Percentiles rank a stretch among this genome's conserved stretches.
Conservation (phyloP, 2,329 filamentous ascomycete species). For the Coniochaeta prunicola region DNA sequence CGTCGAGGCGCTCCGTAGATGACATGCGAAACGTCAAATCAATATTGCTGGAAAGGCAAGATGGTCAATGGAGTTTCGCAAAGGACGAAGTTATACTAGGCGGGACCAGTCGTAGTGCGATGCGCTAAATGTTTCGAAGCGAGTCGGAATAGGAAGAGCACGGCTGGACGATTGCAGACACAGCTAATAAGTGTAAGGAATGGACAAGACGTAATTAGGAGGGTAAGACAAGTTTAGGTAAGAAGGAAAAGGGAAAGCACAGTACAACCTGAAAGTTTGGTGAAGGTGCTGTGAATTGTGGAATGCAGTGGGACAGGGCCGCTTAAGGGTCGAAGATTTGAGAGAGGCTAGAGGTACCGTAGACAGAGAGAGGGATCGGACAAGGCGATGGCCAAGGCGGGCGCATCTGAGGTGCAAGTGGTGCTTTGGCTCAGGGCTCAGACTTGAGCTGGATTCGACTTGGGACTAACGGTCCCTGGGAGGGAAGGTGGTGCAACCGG, state of each 20-base stretch:
- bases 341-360: not conserved
- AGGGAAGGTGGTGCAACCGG: not conserved
- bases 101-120: not conserved
- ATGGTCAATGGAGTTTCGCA: not conserved
- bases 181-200: not conserved
- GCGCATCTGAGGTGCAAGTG: not conserved
- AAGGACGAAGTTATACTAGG: not conserved
- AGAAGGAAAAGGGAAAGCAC: not conserved
- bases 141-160: not conserved
- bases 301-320: not conserved
- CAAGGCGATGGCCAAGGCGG: not conserved
- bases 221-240: not conserved
- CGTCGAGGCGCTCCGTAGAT: not conserved
- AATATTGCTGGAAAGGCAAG: not conserved
- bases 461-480: not conserved
- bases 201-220: not conserved
- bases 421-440: conserved; percentile 1
- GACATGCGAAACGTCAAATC: not conserved
- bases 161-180: not conserved
- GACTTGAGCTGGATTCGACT: not conserved
- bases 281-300: not conserved
- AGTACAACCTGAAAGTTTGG: not conserved
- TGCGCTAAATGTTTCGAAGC: not conserved
- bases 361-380: not conserved
- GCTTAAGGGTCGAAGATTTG: not conserved